Evolutionary conservation across 768 basidiomycete genomes (phyloP), one percentile per base, ranked within the genome.

Genomic region (Galerina marginata): DNA sequence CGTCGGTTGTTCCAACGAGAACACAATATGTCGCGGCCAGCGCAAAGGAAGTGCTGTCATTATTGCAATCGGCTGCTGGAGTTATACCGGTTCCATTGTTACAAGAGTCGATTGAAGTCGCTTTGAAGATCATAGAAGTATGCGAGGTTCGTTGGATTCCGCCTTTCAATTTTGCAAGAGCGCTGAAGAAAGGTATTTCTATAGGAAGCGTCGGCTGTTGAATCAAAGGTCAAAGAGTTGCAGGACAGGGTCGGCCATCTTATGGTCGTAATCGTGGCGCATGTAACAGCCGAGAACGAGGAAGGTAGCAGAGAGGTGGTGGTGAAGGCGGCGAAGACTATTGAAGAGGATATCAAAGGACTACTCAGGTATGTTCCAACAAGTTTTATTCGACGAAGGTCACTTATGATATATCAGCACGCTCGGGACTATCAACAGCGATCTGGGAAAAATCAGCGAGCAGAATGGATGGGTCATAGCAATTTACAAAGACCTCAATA

Each of bases 181-280:
- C 3, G 26, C 26, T 38, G 36, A 36, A 6, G n/a, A 36, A 2
- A n/a, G 4, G 12, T 4, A 5, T 40, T 5, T 40, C n/a, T 4
- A 20, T 23, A 60, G 59, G 59, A 54, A 20, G 52, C 37, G 6
- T 53, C 50, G 4, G 29, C 44, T 29, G 52, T 59, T 7, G 58
- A 59, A 54, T 9, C 43, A 15, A 53, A 42, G n/a, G 58, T 59
- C 43, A 45, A 59, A 25, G 58, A 53, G 6, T n/a, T 59, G 52
- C 50, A 54, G 47, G 50, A 44, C 20, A 45, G 52, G 25, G 58
- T 59, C 11, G 40, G 58, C 11, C 44, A 42, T 46, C 59, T 60
- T 36, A 54, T 54, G 51, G 40, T 54, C n/a, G 10, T 60, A n/a
- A 39, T 60, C 29, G n/a, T 60, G 26, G 44, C 20, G 7, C 42